Conservation (phyloP, 73 alveolate genomes). For the Durusdinium trenchii region DNA sequence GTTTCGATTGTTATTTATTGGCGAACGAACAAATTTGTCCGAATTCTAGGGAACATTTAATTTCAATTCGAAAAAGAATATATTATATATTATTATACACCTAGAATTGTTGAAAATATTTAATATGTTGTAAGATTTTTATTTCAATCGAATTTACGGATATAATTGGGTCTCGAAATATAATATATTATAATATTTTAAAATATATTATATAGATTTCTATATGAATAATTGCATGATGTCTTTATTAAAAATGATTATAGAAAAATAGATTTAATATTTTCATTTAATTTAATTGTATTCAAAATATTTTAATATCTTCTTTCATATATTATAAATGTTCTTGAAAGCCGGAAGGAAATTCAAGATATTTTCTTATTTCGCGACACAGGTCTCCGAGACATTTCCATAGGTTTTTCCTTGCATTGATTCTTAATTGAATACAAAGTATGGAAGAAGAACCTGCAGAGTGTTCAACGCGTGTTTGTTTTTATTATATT, state of each 20-base stretch:
- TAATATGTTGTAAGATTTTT: too few species aligned
- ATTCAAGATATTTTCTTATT: not conserved
- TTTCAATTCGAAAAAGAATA: not conserved
- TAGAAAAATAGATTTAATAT: not conserved
- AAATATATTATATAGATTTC: not conserved
- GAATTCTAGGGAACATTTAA: not conserved
- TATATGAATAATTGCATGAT: not conserved
- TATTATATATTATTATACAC: too few species aligned
- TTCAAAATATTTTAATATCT: not conserved
- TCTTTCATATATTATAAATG: not conserved
- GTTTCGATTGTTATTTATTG: not conserved
- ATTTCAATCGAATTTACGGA: not conserved
- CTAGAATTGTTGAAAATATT: too few species aligned
- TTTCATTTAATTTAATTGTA: not conserved
- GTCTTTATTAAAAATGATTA: not conserved
- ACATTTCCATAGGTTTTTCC: not conserved
- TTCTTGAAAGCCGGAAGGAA: not conserved
- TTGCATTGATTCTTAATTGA: not conserved
- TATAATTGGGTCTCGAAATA: not conserved
- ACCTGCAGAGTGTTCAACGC: not conserved
- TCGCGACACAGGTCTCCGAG: not conserved
- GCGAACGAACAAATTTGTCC: not conserved
- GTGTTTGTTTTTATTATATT: too few species aligned
- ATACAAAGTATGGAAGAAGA: not conserved
- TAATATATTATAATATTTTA: not conserved